phyloP scores from a whole-genome alignment of 2,329 filamentous ascomycete genomes.

The Plenodomus lindquistii region DNA sequence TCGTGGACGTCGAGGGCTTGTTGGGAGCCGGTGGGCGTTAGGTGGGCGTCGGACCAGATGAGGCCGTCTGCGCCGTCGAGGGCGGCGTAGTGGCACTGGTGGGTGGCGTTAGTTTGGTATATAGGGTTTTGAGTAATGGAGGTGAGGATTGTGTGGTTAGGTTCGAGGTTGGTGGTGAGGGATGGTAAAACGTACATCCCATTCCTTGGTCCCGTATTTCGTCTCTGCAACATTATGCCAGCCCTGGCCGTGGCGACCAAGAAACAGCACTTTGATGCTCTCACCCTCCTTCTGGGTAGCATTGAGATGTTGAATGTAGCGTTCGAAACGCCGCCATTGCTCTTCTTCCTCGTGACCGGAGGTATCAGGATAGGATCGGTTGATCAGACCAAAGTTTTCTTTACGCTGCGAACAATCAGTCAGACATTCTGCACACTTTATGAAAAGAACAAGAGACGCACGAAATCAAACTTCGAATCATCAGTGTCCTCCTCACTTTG shows the following conservation, averaged over 20 bases:
- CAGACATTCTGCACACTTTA: no score
- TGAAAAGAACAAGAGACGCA: slow-evolving; percentile 34
- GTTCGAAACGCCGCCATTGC: slow-evolving; percentile 65
- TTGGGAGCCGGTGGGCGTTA: slow-evolving; percentile 61
- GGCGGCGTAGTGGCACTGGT: slow-evolving; percentile 65
- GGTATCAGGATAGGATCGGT: slow-evolving; percentile 57
- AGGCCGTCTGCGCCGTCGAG: slow-evolving; percentile 65
- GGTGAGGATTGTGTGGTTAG: neutral
- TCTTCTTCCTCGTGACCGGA: slow-evolving; percentile 42
- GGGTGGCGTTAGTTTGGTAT: neutral
- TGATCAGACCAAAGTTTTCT: slow-evolving; percentile 67
- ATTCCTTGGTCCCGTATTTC: slow-evolving; percentile 69
- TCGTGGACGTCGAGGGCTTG: slow-evolving; percentile 62
- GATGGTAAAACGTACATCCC: slow-evolving; percentile 60
- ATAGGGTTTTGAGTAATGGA: neutral
- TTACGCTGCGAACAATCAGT: slow-evolving; percentile 2
- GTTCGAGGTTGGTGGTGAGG: neutral
- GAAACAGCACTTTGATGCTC: slow-evolving; percentile 68
- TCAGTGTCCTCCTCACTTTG: slow-evolving; percentile 64
- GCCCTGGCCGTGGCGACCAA: slow-evolving; percentile 72
- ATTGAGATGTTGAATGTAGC: slow-evolving; percentile 60
- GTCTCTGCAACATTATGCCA: slow-evolving; percentile 67
- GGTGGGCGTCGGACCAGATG: slow-evolving; percentile 64
- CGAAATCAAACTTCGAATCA: slow-evolving; percentile 65
- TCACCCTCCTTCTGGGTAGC: slow-evolving; percentile 45